A percentile compares a stretch with the other conserved stretches of the same genome.
These are phyloP conservation scores for Macrophomina phaseolina DNA, from an alignment of 2,329 filamentous ascomycete species.

Conservation along the genomic window DNA sequence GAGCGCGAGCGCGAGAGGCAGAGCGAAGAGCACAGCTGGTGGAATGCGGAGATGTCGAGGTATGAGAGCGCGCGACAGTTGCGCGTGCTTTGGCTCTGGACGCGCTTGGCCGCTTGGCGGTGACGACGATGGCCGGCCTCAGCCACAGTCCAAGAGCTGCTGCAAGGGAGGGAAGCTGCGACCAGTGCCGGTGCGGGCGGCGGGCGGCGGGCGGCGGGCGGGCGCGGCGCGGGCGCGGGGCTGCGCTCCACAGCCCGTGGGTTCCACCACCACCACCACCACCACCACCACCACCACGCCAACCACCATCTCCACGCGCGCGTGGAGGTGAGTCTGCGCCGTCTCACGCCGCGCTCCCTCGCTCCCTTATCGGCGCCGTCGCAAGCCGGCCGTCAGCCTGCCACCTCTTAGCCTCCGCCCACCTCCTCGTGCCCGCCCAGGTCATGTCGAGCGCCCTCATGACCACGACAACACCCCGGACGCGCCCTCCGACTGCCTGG, in stretches of 20 bases:
- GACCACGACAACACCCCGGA: constrained; percentile 7
- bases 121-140: constrained; percentile 17
- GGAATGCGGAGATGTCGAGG: constrained; percentile 1
- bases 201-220: too few relatives aligned
- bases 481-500: background rate
- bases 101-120: constrained; percentile 25
- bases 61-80: background rate
- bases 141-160: background rate
- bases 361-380: constrained; percentile 9
- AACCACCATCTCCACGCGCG: background rate
- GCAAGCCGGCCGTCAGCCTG: background rate
- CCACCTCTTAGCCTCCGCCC: constrained; percentile 3
- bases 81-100: constrained; percentile 6
- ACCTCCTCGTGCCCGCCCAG: constrained; percentile 11
- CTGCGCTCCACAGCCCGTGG: too few relatives aligned
- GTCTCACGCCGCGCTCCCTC: constrained; percentile 9
- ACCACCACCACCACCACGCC: background rate
- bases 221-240: too few relatives aligned
- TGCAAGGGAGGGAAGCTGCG: too few relatives aligned
- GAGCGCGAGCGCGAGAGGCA: background rate
- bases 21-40: background rate
- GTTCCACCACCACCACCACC: background rate
- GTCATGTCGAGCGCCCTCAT: constrained; percentile 17
- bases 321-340: background rate
- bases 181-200: too few relatives aligned